Evolutionary conservation across 108 stramenopile genomes (phyloP), one percentile per base, ranked within the genome.

Genomic region (Pseudonitzschia multiseries): DNA sequence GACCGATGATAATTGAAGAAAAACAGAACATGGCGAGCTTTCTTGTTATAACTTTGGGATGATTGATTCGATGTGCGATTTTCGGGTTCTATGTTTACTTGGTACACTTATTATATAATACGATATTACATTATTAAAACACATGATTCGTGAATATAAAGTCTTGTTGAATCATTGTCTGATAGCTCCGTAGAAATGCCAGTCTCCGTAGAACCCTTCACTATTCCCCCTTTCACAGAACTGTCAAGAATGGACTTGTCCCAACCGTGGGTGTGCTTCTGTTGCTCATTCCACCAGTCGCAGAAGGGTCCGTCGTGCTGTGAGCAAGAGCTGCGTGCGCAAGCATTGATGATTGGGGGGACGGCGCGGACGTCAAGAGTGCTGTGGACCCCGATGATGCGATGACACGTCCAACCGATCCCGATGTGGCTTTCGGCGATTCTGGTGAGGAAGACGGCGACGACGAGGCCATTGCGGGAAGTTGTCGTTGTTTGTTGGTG

Each of bases 171-270:
- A n/a, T n/a, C n/a, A n/a, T n/a, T n/a, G n/a, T n/a, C n/a, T n/a
- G n/a, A n/a, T n/a, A n/a, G n/a, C n/a, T n/a, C n/a, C n/a, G n/a
- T n/a, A n/a, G 36, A 5, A 36, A 6, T 36, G 36, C 36, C 6
- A 36, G n/a, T n/a, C n/a, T 54, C 0, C 8, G 24, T 54, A 24
- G n/a, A 24, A 54, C 53, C 0, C 8, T 9, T 12, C 0, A 24
- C 24, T 15, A 6, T 36, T 36, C 6, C 4, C 2, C 36, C 12
- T 33, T 62, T 40, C 29, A 62, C 4, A 62, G 61, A 12, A 62
- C 61, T 62, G 4, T 62, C 61, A 62, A 42, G 36, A 62, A 41
- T 5, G 61, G 61, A 62, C 33, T 40, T 62, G 61, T 13, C 29
- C 61, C 61, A 12, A 42, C 33, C 5, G 61, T n/a, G 36, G 36